Evolutionary conservation across 306 rosid species (phyloP).

Genomic region (Urtica urens): DNA sequence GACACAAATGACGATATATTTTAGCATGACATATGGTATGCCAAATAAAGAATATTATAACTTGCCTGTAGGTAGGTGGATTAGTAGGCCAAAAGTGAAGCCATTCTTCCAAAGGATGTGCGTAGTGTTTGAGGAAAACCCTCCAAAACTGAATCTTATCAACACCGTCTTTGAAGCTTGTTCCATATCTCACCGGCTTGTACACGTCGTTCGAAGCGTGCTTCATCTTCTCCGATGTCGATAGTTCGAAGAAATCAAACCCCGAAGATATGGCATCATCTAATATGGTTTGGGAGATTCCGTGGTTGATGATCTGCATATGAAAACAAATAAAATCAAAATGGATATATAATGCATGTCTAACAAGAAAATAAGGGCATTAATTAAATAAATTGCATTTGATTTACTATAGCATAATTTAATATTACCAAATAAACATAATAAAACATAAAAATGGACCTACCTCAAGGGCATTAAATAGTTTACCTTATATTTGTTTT

Average conservation of each 20-base stretch:
- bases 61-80: constrained; percentile 35
- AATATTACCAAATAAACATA: neutral
- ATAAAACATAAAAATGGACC: neutral
- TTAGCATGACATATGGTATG: too few species aligned
- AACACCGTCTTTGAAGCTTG: constrained; percentile 35
- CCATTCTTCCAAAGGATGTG: constrained; percentile 42
- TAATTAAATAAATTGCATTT: too few species aligned
- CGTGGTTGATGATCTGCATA: constrained; percentile 39
- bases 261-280: constrained; percentile 28
- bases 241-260: constrained; percentile 30
- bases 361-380: neutral
- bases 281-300: constrained; percentile 25
- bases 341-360: neutral
- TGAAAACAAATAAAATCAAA: neutral
- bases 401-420: too few species aligned
- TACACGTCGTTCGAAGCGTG: constrained; percentile 34
- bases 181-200: constrained; percentile 38
- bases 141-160: constrained; percentile 41
- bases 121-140: constrained; percentile 48
- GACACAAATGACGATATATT: too few species aligned
- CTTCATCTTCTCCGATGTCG: constrained; percentile 26
- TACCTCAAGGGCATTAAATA: too few species aligned
- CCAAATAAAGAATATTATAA: neutral
- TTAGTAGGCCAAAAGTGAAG: constrained; percentile 36
- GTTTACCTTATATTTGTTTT: too few species aligned